These are phyloP conservation scores for Salix caprea DNA, from an alignment of 345 rosid species.

Conservation along the genomic window DNA sequence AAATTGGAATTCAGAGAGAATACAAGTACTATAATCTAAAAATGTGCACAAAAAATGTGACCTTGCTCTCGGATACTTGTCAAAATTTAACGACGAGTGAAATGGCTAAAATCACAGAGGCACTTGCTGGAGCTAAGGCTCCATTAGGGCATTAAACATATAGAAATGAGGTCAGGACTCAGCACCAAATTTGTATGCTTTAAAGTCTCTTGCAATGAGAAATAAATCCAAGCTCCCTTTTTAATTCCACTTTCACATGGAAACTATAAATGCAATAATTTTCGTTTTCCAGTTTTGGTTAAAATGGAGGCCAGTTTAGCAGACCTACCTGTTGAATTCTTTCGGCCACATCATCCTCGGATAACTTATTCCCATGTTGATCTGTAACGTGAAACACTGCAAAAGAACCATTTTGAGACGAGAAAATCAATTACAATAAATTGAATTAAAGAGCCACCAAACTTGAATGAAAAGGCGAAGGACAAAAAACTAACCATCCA, in stretches of 20 bases:
- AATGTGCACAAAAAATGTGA: not conserved
- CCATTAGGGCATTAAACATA: not conserved
- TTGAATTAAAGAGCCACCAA: not conserved
- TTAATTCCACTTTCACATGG: not conserved
- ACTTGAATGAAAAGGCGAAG: not conserved
- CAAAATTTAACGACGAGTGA: not conserved
- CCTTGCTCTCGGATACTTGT: not conserved
- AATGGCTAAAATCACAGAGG: not conserved
- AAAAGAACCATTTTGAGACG: conserved; percentile 9
- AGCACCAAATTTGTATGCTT: not conserved
- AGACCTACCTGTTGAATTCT: conserved; percentile 69
- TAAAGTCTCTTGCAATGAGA: not conserved
- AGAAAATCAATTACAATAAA: conserved; percentile 9
- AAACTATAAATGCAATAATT: not conserved
- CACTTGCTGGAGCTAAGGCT: not conserved
- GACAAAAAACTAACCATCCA: conserved; percentile 60
- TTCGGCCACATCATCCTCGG: conserved; percentile 58
- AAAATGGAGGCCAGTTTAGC: not conserved
- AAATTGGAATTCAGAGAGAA: not conserved
- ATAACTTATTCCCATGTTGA: conserved; percentile 59
- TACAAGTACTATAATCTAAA: not conserved
- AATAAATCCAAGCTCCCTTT: not conserved
- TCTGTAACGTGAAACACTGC: conserved; percentile 78
- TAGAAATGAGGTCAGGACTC: not conserved
- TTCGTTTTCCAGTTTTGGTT: not conserved